These are phyloP conservation scores for Myxozyma udenii DNA, from an alignment of 805 yeast species.

Conservation along the genomic window DNA sequence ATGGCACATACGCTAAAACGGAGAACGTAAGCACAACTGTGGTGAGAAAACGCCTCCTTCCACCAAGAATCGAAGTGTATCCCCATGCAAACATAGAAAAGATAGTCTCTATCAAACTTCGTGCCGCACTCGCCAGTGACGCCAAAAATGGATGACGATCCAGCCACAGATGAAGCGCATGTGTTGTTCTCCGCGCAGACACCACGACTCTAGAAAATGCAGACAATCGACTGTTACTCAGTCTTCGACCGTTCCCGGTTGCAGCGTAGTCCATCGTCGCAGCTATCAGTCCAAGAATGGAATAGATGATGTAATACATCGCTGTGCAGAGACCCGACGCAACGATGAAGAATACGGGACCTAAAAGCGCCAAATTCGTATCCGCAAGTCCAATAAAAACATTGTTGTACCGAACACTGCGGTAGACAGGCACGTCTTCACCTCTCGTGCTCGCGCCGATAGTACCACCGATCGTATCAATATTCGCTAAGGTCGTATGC, in stretches of 20 bases:
- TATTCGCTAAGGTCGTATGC: neutral
- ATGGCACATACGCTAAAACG: constrained; percentile 68
- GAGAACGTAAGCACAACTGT: constrained; percentile 40
- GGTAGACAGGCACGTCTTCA: neutral
- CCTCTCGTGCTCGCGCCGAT: neutral
- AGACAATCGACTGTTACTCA: neutral
- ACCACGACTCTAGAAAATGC: neutral
- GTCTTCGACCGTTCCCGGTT: neutral
- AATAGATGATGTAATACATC: constrained; percentile 8
- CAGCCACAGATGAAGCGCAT: neutral
- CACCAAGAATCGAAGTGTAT: constrained; percentile 5
- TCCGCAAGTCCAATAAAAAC: constrained; percentile 69
- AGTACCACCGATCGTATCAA: neutral
- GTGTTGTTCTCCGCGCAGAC: neutral
- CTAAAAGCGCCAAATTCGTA: constrained; percentile 52
- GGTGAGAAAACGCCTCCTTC: constrained; percentile 21
- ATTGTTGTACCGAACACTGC: constrained; percentile 47
- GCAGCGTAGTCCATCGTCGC: constrained; percentile 1
- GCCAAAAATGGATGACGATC: neutral
- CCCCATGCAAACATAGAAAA: neutral
- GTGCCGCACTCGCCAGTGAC: neutral
- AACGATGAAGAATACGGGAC: constrained; percentile 54
- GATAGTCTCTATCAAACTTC: neutral
- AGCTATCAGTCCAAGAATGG: constrained; percentile 8
- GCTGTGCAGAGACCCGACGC: constrained; percentile 45